These are phyloP conservation scores for Fusarium scirpi DNA, from an alignment of 2,329 filamentous ascomycete species.

Conservation along the genomic window DNA sequence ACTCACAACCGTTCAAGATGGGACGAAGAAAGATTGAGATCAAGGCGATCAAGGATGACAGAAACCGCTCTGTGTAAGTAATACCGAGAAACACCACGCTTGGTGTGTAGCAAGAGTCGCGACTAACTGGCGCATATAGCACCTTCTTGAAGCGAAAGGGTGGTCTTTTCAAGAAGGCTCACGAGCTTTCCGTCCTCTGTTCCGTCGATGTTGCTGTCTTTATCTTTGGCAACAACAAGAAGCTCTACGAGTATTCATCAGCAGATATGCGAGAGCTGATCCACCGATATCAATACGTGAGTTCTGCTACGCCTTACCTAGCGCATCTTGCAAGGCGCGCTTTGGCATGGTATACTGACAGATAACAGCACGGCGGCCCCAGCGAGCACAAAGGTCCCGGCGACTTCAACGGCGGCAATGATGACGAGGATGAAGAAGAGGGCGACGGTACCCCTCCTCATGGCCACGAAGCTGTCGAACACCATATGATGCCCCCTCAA, in stretches of 20 bases:
- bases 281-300: slow-evolving; percentile 88
- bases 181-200: slow-evolving; percentile 97
- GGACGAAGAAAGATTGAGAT: slow-evolving; percentile 99
- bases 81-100: background rate
- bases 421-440: slow-evolving; percentile 86
- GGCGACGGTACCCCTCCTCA: slow-evolving; percentile 76
- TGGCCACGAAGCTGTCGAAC: slow-evolving; percentile 66
- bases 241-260: slow-evolving; percentile 97
- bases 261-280: slow-evolving; percentile 93
- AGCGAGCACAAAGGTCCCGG: slow-evolving; percentile 96
- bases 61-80: slow-evolving; percentile 95
- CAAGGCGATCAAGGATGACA: slow-evolving; percentile 98
- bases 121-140: slow-evolving; percentile 60
- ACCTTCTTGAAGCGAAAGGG: slow-evolving; percentile 99
- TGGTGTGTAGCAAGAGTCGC: background rate
- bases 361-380: slow-evolving; percentile 81
- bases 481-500: slow-evolving; percentile 76
- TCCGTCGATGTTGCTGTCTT: slow-evolving; percentile 99
- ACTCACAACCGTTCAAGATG: slow-evolving; percentile 66
- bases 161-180: slow-evolving; percentile 98
- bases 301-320: slow-evolving; percentile 53
- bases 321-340: slow-evolving; percentile 9
- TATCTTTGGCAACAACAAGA: slow-evolving; percentile 99
- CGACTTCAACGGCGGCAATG: slow-evolving; percentile 89
- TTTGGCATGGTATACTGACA: slow-evolving; percentile 14